Evolutionary conservation across 2,329 filamentous ascomycete species (phyloP).

Genomic region (Pseudogymnoascus sp.): DNA sequence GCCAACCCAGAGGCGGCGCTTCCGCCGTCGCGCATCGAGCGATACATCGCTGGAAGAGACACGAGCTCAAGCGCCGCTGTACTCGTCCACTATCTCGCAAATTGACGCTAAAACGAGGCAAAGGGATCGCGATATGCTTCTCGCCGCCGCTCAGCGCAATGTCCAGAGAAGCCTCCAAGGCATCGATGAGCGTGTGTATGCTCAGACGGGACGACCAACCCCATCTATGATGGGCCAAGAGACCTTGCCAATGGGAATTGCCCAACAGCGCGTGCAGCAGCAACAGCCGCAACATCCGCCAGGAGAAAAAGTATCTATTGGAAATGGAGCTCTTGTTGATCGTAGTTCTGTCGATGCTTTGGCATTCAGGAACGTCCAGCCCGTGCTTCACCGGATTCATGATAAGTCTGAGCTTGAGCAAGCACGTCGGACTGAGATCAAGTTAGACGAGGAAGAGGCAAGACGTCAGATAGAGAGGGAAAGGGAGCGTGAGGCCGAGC

Average conservation of each 20-base stretch:
- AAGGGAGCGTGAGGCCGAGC: constrained; percentile 47
- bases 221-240: constrained; percentile 64
- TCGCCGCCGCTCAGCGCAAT: constrained; percentile 75
- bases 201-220: constrained; percentile 65
- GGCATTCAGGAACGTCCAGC: constrained; percentile 68
- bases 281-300: constrained; percentile 29
- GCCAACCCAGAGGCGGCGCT: constrained; percentile 39
- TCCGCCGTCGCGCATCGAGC: constrained; percentile 56
- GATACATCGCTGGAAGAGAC: constrained; percentile 48
- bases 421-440: constrained; percentile 55
- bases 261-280: constrained; percentile 43
- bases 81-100: constrained; percentile 58
- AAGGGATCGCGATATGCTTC: constrained; percentile 63
- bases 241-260: constrained; percentile 54
- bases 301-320: constrained; percentile 54
- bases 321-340: constrained; percentile 72
- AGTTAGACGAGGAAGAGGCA: constrained; percentile 56
- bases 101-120: constrained; percentile 67
- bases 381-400: constrained; percentile 76
- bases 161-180: constrained; percentile 69
- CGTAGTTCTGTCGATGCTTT: constrained; percentile 71
- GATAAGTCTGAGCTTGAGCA: constrained; percentile 66
- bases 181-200: constrained; percentile 75
- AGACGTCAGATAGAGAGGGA: constrained; percentile 50
- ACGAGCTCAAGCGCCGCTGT: constrained; percentile 67